Conservation (phyloP, 2,329 filamentous ascomycete species). For the Phialemonium atrogriseum region DNA sequence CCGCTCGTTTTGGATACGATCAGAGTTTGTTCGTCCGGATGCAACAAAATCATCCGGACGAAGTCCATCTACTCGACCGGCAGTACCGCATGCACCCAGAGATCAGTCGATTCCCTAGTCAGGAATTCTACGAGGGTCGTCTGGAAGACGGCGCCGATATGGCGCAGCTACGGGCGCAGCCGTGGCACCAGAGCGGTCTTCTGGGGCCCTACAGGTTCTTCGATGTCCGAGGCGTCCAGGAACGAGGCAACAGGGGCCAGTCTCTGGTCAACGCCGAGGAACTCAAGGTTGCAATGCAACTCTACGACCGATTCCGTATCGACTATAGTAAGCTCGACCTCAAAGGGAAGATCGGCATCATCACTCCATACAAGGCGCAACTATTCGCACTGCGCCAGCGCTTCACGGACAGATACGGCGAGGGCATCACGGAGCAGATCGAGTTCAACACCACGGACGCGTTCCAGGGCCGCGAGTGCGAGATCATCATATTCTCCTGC, state of each 20-base stretch:
- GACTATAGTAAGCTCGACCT: slow-evolving; percentile 67
- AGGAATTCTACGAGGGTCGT: slow-evolving; percentile 83
- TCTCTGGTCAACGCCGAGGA: slow-evolving; percentile 88
- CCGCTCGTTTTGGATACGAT: slow-evolving; percentile 87
- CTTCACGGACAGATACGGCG: slow-evolving; percentile 67
- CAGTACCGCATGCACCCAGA: slow-evolving; percentile 99
- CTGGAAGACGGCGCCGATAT: slow-evolving; percentile 81
- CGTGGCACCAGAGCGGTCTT: slow-evolving; percentile 77
- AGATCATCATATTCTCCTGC: slow-evolving; percentile 98
- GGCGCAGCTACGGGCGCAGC: slow-evolving; percentile 63
- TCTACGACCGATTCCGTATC: slow-evolving; percentile 70
- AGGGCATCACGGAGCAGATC: slow-evolving; percentile 65
- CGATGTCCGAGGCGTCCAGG: slow-evolving; percentile 83
- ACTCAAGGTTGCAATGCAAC: slow-evolving; percentile 73
- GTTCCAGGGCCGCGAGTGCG: slow-evolving; percentile 93
- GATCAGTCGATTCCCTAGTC: slow-evolving; percentile 85
- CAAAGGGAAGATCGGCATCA: slow-evolving; percentile 83
- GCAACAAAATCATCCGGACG: slow-evolving; percentile 82
- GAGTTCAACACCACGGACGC: slow-evolving; percentile 99
- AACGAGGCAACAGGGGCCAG: slow-evolving; percentile 71
- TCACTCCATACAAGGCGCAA: slow-evolving; percentile 96
- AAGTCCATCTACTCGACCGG: slow-evolving; percentile 90
- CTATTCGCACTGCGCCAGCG: slow-evolving; percentile 68
- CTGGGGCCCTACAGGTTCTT: slow-evolving; percentile 96
- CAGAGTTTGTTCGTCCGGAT: slow-evolving; percentile 98